Conservation (phyloP, 1,139 yeast genomes). For the Yamadazyma diospyri region DNA sequence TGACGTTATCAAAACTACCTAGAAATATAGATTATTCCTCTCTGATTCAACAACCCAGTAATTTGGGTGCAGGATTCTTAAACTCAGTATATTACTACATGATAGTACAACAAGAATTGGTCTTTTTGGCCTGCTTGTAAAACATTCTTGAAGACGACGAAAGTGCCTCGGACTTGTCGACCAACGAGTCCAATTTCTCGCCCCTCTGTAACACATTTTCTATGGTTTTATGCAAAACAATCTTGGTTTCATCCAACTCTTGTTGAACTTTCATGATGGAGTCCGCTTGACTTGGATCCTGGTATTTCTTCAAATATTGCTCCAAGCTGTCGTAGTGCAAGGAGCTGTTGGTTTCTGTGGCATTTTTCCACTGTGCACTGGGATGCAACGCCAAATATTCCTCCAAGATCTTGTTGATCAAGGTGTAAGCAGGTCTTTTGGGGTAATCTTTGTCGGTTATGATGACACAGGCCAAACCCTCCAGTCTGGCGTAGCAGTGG, state of each 20-base stretch:
- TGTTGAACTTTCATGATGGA: constrained; percentile 96
- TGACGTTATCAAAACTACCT: constrained; percentile 58
- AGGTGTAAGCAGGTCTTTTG: constrained; percentile 93
- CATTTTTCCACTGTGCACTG: constrained; percentile 60
- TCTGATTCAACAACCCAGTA: no score
- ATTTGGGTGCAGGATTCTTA: background rate
- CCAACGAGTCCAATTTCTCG: constrained; percentile 89
- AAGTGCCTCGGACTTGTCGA: constrained; percentile 91
- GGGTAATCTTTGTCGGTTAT: constrained; percentile 96
- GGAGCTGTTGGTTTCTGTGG: constrained; percentile 45
- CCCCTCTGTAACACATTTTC: constrained; percentile 95
- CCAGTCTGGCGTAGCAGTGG: constrained; percentile 85
- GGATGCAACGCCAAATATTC: constrained; percentile 88
- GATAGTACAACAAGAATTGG: constrained; percentile 91
- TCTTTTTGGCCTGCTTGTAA: constrained; percentile 95
- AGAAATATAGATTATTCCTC: background rate
- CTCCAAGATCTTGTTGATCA: constrained; percentile 85
- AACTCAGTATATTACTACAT: constrained; percentile 34
- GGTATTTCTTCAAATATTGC: constrained; percentile 75
- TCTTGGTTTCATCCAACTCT: constrained; percentile 95
- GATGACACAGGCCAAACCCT: constrained; percentile 90
- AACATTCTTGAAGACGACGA: constrained; percentile 88
- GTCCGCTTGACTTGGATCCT: constrained; percentile 96
- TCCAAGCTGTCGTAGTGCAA: constrained; percentile 64
- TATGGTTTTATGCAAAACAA: constrained; percentile 91